phyloP scores from a whole-genome alignment of 2,329 filamentous ascomycete species.

The Colletotrichum neosansevieriae region DNA sequence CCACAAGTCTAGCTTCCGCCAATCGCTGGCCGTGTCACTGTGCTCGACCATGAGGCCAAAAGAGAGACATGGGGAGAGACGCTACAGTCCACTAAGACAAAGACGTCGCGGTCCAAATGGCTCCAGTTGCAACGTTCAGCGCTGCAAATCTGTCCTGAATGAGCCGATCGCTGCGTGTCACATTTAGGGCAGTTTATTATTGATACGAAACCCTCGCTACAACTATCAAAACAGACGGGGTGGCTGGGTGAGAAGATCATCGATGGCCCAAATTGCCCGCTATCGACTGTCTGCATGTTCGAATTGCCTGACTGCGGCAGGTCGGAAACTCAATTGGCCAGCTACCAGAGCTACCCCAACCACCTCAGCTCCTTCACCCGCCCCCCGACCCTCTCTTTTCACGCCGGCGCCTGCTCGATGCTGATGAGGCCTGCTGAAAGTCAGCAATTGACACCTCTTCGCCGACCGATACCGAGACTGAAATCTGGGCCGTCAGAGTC shows the following conservation, averaged over 20 bases:
- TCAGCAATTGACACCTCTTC: constrained; percentile 11
- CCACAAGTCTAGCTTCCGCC: constrained; percentile 24
- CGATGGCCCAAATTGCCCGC: constrained; percentile 36
- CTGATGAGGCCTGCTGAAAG: constrained; percentile 20
- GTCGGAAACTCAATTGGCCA: constrained; percentile 33
- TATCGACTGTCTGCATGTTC: constrained; percentile 38
- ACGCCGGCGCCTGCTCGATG: constrained; percentile 10
- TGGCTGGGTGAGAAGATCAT: constrained; percentile 37
- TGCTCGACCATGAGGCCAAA: constrained; percentile 9
- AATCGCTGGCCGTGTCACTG: constrained; percentile 11
- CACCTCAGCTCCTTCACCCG: constrained; percentile 21
- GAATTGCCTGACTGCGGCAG: constrained; percentile 18
- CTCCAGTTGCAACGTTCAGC: constrained; percentile 24
- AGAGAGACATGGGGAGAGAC: constrained; percentile 16
- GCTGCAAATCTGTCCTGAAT: constrained; percentile 16
- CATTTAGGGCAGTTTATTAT: background rate
- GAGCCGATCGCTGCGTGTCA: constrained; percentile 16
- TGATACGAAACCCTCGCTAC: constrained; percentile 13
- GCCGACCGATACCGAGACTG: constrained; percentile 8
- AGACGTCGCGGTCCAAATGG: constrained; percentile 6
- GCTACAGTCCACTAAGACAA: constrained; percentile 1
- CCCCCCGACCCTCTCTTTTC: constrained; percentile 18
- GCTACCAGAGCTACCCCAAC: constrained; percentile 30
- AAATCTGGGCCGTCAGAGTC: constrained; percentile 44
- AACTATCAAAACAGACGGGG: constrained; percentile 10